These are phyloP conservation scores for Pyricularia pennisetigena DNA, from an alignment of 2,329 filamentous ascomycete genomes.

Conservation along the genomic window DNA sequence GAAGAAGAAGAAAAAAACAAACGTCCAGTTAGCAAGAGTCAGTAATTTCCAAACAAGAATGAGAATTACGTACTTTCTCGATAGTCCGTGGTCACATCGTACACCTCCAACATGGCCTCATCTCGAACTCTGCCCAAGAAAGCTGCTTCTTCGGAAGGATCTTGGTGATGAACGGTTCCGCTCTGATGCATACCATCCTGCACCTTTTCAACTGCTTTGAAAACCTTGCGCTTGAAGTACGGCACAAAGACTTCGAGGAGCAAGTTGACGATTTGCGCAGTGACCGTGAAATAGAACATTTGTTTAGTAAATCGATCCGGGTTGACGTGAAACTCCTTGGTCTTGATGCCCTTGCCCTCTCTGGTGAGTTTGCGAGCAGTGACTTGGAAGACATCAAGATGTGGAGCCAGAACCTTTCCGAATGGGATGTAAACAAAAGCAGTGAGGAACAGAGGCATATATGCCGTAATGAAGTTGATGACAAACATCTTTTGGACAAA, in stretches of 20 bases:
- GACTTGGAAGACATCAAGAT: constrained; percentile 71
- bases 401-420: constrained; percentile 70
- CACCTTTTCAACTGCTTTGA: constrained; percentile 70
- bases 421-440: constrained; percentile 80
- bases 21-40: constrained; percentile 18
- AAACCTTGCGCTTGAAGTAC: constrained; percentile 68
- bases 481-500: constrained; percentile 91
- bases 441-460: constrained; percentile 64
- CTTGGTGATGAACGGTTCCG: constrained; percentile 36
- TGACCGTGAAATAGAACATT: constrained; percentile 93
- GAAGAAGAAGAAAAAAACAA: background rate
- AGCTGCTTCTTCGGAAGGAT: constrained; percentile 65
- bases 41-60: constrained; percentile 22
- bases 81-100: constrained; percentile 85
- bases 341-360: constrained; percentile 55
- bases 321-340: constrained; percentile 67
- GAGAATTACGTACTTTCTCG: constrained; percentile 50
- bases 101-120: constrained; percentile 72
- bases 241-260: constrained; percentile 78
- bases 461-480: constrained; percentile 73
- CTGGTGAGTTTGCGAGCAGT: constrained; percentile 68
- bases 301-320: constrained; percentile 76
- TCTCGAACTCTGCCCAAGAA: constrained; percentile 76
- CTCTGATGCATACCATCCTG: constrained; percentile 50
- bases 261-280: constrained; percentile 83